These are phyloP conservation scores for Sanghuangporus sanghuang DNA, from an alignment of 1,284 basidiomycete genomes.

Conservation along the genomic window DNA sequence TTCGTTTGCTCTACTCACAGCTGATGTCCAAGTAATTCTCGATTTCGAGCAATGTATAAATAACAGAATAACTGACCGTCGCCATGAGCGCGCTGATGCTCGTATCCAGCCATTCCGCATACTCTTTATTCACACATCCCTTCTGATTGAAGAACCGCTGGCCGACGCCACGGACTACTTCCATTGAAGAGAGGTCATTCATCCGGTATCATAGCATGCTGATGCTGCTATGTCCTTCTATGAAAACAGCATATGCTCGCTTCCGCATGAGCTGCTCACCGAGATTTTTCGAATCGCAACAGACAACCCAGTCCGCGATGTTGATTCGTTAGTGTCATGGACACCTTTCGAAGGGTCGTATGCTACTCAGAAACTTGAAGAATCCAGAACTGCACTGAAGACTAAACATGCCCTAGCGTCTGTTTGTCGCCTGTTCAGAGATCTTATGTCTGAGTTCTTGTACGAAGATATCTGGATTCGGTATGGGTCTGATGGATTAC, in stretches of 20 bases:
- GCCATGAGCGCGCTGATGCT: too few species aligned
- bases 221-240: not conserved
- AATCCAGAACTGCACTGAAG: not conserved
- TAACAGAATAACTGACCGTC: too few species aligned
- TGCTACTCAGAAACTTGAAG: not conserved
- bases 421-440: constrained; percentile 2
- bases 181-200: too few species aligned
- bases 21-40: too few species aligned
- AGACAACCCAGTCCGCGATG: not conserved
- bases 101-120: too few species aligned
- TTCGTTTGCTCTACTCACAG: not conserved
- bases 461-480: constrained; percentile 15
- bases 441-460: not conserved
- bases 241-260: not conserved
- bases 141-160: too few species aligned
- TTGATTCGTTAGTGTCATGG: not conserved
- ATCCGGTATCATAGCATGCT: too few species aligned
- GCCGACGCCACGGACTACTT: too few species aligned
- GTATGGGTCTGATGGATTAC: constrained; percentile 7
- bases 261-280: constrained; percentile 1
- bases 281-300: constrained; percentile 8
- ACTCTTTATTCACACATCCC: too few species aligned
- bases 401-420: constrained; percentile 3
- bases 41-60: too few species aligned
- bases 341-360: constrained; percentile 8